phyloP scores from a whole-genome alignment of 2,329 filamentous ascomycete species.

The Nothopassalora personata region DNA sequence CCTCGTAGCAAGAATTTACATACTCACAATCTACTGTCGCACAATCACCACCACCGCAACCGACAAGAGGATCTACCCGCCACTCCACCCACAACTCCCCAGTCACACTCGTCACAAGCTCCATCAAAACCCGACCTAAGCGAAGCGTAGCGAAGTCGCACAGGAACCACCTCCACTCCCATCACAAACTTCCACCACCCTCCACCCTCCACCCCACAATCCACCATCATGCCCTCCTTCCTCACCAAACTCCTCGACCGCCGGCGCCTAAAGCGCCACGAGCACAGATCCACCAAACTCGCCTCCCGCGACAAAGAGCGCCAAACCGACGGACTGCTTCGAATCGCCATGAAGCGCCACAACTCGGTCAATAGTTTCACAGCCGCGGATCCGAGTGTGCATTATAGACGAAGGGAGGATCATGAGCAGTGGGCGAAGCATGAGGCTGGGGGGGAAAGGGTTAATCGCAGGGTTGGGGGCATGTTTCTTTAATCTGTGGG shows the following conservation, averaged over 20 bases:
- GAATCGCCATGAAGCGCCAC: constrained; percentile 10
- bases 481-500: too few species aligned
- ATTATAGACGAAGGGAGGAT: constrained; percentile 10
- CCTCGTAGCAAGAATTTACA: not conserved
- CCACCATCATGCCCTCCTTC: not conserved
- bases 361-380: constrained; percentile 20
- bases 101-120: not conserved
- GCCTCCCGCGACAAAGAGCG: constrained; percentile 12
- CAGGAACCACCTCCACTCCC: not conserved
- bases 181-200: not conserved
- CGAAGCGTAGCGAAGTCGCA: not conserved
- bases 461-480: not conserved
- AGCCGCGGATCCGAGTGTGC: constrained; percentile 17
- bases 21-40: not conserved
- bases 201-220: not conserved
- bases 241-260: not conserved
- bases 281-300: constrained; percentile 6
- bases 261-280: not conserved
- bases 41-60: not conserved
- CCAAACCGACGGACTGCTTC: constrained; percentile 14
- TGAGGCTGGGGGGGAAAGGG: constrained; percentile 6
- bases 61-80: not conserved
- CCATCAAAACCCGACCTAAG: not conserved
- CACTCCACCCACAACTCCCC: not conserved
- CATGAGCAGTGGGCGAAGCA: constrained; percentile 7